phyloP scores from a whole-genome alignment of 2,329 filamentous ascomycete genomes.

The Hypomyces rosellus region DNA sequence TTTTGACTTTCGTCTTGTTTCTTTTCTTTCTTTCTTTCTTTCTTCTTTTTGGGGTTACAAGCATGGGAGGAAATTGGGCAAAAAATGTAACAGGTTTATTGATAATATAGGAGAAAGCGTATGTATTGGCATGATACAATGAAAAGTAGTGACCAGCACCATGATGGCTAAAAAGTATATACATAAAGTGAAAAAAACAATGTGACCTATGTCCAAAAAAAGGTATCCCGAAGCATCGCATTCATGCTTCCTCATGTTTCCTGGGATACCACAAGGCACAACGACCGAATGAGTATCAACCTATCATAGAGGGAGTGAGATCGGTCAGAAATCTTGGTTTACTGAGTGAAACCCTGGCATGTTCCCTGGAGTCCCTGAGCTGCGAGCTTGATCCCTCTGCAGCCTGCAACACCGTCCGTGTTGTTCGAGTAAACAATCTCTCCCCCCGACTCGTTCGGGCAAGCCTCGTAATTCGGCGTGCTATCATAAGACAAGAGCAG shows the following conservation, averaged over 20 bases:
- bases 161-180: conserved; percentile 1
- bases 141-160: neutral
- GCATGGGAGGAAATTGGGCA: too few relatives aligned
- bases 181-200: neutral
- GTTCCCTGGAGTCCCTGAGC: conserved; percentile 22
- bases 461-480: conserved; percentile 19
- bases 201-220: too few relatives aligned
- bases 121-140: too few relatives aligned
- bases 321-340: too few relatives aligned
- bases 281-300: too few relatives aligned
- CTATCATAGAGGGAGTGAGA: too few relatives aligned
- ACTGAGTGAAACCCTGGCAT: conserved; percentile 14
- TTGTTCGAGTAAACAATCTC: conserved; percentile 19
- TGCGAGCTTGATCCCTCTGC: conserved; percentile 20
- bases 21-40: neutral
- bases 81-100: too few relatives aligned
- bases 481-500: conserved; percentile 21
- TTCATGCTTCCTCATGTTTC: too few relatives aligned
- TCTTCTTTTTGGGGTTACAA: neutral
- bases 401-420: conserved; percentile 15
- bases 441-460: conserved; percentile 17
- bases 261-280: too few relatives aligned
- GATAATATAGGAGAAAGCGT: too few relatives aligned
- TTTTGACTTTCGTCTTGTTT: neutral
- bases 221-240: neutral